Evolutionary conservation across 345 rosid genomes (phyloP), one percentile per base, ranked within the genome.

Genomic region (Eucalyptus tenuipes): DNA sequence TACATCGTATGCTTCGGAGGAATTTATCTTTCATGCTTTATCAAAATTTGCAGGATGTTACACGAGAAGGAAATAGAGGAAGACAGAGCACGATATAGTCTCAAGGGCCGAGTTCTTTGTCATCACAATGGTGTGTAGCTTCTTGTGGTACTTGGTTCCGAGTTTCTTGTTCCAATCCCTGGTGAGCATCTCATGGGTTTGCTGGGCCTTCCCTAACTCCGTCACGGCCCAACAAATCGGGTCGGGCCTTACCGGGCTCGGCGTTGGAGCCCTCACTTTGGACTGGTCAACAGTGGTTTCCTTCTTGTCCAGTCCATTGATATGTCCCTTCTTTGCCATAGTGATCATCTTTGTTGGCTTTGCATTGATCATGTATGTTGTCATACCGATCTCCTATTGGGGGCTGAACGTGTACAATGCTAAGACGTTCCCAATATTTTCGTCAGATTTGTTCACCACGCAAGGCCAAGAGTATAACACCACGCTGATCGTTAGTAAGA

Each of bases 301-400:
- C 79, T 89, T 86, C 90, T 52, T 89, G 10, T 14, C 20, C 37
- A 89, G 88, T 85, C 90, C 90, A 13, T 79, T 89, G 31, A 52
- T 86, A 57, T 40, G 45, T 86, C 90, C 90, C 29, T 89, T 89
- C 88, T 89, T 89, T 31, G 90, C 86, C 88, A 89, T 89, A 33
- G 45, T 44, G 50, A 89, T 86, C 40, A 79, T 89, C 14, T 75
- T 86, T 10, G 86, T 75, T 4, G 90, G 90, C 33, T 89, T 86
- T 24, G 81, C 48, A 42, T 47, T 86, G 79, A 42, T 89, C 20
- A 27, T 89, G 42, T 89, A 86, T 45, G 86, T 86, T 8, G 57
- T 79, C 48, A 75, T 75, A 59, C 90, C 90, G 1, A 50, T 86
- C 16, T 68, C 88, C 11, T 89, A 89, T 85, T 89, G 90, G 90